phyloP scores from a whole-genome alignment of 1,284 basidiomycete genomes.

The Phenoliferia sp. region DNA sequence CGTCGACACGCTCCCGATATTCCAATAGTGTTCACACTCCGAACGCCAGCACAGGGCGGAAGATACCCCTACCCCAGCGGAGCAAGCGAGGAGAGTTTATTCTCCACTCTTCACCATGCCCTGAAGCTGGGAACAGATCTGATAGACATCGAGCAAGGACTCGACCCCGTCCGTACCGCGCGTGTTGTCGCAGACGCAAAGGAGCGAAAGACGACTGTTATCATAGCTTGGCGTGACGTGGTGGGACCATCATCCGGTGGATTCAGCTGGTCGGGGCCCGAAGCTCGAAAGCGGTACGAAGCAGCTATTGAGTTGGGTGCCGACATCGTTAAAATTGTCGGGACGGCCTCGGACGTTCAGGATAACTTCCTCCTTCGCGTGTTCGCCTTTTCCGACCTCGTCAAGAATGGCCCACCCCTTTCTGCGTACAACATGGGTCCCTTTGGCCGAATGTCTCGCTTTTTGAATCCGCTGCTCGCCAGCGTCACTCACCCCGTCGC shows the following conservation, averaged over 20 bases:
- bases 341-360: conserved; percentile 65
- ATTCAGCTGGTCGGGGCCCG: conserved; percentile 71
- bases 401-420: conserved; percentile 56
- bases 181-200: background rate
- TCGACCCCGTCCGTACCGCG: background rate
- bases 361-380: conserved; percentile 77
- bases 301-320: conserved; percentile 59
- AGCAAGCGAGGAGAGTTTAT: conserved; percentile 61
- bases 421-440: conserved; percentile 92
- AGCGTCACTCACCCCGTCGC: conserved; percentile 78
- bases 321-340: conserved; percentile 89
- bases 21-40: conserved; percentile 87
- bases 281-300: conserved; percentile 65
- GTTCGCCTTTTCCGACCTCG: conserved; percentile 52
- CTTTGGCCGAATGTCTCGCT: conserved; percentile 81
- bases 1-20: conserved; percentile 65
- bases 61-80: conserved; percentile 68
- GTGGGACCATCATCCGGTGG: conserved; percentile 52
- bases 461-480: conserved; percentile 78
- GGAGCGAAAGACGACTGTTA: conserved; percentile 61
- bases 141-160: conserved; percentile 69
- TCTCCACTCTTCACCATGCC: conserved; percentile 71
- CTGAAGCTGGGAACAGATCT: conserved; percentile 85
- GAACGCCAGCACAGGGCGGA: conserved; percentile 84
- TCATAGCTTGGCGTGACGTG: conserved; percentile 95